Conservation (phyloP, 306 rosid genomes). For the Trifolium dubium region DNA sequence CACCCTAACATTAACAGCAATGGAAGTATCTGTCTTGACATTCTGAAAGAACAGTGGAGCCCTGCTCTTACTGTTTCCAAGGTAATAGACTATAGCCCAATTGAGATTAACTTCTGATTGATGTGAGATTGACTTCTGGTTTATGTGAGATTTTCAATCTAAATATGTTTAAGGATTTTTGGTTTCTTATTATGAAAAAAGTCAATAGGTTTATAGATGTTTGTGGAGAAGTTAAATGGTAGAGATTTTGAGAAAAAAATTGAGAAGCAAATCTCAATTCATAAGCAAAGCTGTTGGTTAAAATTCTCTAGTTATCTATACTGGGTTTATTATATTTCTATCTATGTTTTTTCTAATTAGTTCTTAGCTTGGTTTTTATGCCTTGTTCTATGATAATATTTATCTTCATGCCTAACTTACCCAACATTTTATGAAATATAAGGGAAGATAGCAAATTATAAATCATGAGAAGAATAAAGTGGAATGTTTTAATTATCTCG, state of each 20-base stretch:
- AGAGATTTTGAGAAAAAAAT: not conserved
- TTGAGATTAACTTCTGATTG: constrained; percentile 1
- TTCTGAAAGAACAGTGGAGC: constrained; percentile 31
- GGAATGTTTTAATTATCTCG: not conserved
- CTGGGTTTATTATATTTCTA: not conserved
- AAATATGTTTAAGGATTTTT: not conserved
- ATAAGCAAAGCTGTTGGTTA: not conserved
- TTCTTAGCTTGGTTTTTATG: not conserved
- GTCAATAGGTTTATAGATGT: not conserved
- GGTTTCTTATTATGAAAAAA: not conserved
- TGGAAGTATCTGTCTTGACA: constrained; percentile 26
- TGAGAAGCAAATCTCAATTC: not conserved
- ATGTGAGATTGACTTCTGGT: not conserved
- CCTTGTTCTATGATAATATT: not conserved
- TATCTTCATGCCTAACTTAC: not conserved
- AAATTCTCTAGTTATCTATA: not conserved
- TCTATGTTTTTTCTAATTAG: not conserved
- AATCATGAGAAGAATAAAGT: not conserved
- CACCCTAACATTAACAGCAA: constrained; percentile 28
- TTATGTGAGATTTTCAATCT: not conserved
- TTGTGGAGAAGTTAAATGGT: constrained; percentile 2
- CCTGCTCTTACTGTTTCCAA: constrained; percentile 26
- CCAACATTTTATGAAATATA: not conserved
- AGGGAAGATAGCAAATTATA: not conserved
- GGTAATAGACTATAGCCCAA: constrained; percentile 20